Evolutionary conservation across 768 basidiomycete species (phyloP), one percentile per base, ranked within the genome.

Genomic region (Collybia sordida): DNA sequence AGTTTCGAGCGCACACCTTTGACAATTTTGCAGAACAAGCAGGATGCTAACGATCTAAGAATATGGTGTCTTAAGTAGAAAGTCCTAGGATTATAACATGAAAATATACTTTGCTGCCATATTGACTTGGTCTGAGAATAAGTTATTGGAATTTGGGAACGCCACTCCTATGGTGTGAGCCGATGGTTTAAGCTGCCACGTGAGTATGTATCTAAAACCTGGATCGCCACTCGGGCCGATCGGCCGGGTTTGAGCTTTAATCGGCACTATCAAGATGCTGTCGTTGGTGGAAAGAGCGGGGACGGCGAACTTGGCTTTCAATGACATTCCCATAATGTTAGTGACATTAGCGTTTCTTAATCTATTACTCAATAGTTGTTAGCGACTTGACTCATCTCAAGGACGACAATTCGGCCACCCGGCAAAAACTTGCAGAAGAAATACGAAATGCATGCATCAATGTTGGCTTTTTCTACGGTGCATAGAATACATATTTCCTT

Each of bases 11-110:
- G 55, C 68, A 22, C 40, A 84, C 93, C 90, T 72, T 90, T 90
- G 73, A 94, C 80, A 67, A 98, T 97, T 73, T 87, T 97, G 80
- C 96, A 98, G 74, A 97, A 98, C 60, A 98, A 71, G 68, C 94
- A 97, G 19, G 66, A 67, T 4, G 83, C 77, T 45, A 87, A 73
- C 42, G 72, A 71, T 60, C 86, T 86, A 47, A 27, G 9, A 28
- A 24, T 47, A 45, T 35, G 22, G 35, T n/a, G 42, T 25, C 34
- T 31, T 4, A 12, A 49, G 19, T 22, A 43, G 25, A 47, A 39
- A 22, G 42, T 34, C 24, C 9, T 21, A 47, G 47, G 23, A 6
- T 39, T 17, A 28, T 27, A 15, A 47, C 18, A 28, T 18, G 23
- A 39, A 35, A 6, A 31, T 51, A 53, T 65, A 76, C 74, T 70